Percentiles rank a stretch among this genome's conserved stretches.
These are phyloP conservation scores for Stenocarpella maydis DNA, from an alignment of 2,329 filamentous ascomycete species.

Conservation along the genomic window DNA sequence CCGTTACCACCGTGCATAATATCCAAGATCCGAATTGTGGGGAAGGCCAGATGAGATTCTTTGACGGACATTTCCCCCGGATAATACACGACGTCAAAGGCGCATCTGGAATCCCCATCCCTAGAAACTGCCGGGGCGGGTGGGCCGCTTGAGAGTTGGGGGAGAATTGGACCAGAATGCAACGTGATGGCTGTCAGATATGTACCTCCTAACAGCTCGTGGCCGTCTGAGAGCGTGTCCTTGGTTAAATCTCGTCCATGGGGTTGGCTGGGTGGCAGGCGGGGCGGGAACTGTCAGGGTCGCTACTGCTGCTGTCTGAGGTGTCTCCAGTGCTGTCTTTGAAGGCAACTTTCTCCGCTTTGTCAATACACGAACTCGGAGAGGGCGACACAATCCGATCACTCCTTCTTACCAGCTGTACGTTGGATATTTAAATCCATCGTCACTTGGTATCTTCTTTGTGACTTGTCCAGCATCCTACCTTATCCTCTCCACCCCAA, in stretches of 20 bases:
- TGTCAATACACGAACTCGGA: constrained; percentile 4
- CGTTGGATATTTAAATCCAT: constrained; percentile 26
- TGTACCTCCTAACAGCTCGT: constrained; percentile 19
- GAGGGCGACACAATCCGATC: constrained; percentile 23
- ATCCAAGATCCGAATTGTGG: constrained; percentile 32
- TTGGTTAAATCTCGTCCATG: constrained; percentile 13
- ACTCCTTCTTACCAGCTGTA: background rate
- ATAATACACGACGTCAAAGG: constrained; percentile 10
- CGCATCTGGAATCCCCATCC: constrained; percentile 11
- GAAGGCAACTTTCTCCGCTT: constrained; percentile 26
- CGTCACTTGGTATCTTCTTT: background rate
- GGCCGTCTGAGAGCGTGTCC: background rate
- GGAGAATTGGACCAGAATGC: constrained; percentile 1
- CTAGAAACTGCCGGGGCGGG: constrained; percentile 2
- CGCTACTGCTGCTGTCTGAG: too few relatives aligned
- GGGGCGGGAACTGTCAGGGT: too few relatives aligned
- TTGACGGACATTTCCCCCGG: constrained; percentile 21
- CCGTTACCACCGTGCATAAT: constrained; percentile 12
- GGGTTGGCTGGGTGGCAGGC: constrained; percentile 14
- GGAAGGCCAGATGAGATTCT: constrained; percentile 17
- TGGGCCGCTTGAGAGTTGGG: constrained; percentile 15
- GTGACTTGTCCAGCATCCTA: background rate
- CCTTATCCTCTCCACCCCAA: background rate
- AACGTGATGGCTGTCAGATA: background rate
- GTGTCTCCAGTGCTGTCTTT: background rate